Evolutionary conservation across 768 basidiomycete genomes (phyloP).

Genomic region (Strobilomyces dryophilus): DNA sequence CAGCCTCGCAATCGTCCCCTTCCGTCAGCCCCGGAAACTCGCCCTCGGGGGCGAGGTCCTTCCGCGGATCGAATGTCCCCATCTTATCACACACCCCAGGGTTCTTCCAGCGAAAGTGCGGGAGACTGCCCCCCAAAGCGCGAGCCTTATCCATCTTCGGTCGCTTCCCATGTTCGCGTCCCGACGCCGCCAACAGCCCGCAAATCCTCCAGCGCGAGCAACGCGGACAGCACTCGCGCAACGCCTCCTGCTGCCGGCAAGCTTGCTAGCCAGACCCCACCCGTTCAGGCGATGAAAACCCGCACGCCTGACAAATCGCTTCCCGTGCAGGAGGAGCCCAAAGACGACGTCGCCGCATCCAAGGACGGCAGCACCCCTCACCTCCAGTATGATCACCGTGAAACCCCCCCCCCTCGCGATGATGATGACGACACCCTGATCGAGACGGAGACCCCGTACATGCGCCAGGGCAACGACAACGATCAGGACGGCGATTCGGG

Average conservation of each 20-base stretch:
- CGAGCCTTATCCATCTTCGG: slow-evolving; percentile 37
- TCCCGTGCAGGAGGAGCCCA: slow-evolving; percentile 72
- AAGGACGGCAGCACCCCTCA: slow-evolving; percentile 42
- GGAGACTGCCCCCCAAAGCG: slow-evolving; percentile 45
- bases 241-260: slow-evolving; percentile 36
- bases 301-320: slow-evolving; percentile 70
- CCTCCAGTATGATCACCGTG: slow-evolving; percentile 32
- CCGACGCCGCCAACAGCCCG: slow-evolving; percentile 29
- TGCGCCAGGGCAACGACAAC: slow-evolving; percentile 30
- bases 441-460: slow-evolving; percentile 36
- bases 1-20: slow-evolving; percentile 26
- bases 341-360: slow-evolving; percentile 49
- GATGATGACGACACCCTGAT: slow-evolving; percentile 46
- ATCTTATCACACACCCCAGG: slow-evolving; percentile 44
- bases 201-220: slow-evolving; percentile 18
- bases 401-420: slow-evolving; percentile 38
- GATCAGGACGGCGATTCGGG: slow-evolving; percentile 49
- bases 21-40: slow-evolving; percentile 34
- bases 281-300: slow-evolving; percentile 46
- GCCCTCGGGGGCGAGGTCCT: slow-evolving; percentile 39
- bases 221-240: slow-evolving; percentile 21
- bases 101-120: slow-evolving; percentile 41
- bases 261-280: slow-evolving; percentile 51
- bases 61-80: slow-evolving; percentile 55
- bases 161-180: slow-evolving; percentile 24